Evolutionary conservation across 2,329 filamentous ascomycete species (phyloP), one percentile per base, ranked within the genome.

Genomic region (Elsinoe arachidis): DNA sequence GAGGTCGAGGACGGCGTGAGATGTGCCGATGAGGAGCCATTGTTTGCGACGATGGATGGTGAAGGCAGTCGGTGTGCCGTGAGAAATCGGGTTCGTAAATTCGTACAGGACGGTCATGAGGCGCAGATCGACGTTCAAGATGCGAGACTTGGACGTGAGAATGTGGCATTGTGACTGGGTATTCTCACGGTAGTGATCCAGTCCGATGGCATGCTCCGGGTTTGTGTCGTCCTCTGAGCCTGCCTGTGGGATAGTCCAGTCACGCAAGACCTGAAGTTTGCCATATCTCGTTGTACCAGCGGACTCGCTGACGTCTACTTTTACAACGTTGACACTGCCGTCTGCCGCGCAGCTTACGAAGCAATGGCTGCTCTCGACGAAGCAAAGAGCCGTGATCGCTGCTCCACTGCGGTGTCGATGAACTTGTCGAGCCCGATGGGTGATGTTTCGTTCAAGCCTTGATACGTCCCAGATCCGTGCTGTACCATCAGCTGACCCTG

Each of bases 381-480:
- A 97, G 64, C 89, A 91, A 19, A 99, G 72, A 12, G 88, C 85
- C 30, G 89, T 84, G 2, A 97, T 87, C 59, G 83, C 86, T 0
- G 85, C 80, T 1, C 85, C 86, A 1, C 81, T 73, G 0, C 80
- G 80, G 64, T 96, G 88, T 58, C 80, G 85, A 72, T 96, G 87
- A 0, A 88, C 95, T 67, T 95, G 88, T 19, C 92, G 81, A 26
- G 93, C 90, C 43, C 90, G 83, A 65, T 95, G 87, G 0, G 88
- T 87, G 52, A 97, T 83, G 68, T 96, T 97, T 44, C 90, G 86
- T 72, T 99, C 93, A 5, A 99, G 78, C 21, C 93, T 82, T 23
- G 84, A 85, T 23, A 90, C 87, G 72, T 99, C 93, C 93, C 93
- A 99, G 4, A 99, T 80, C 67, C 89, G 95, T 58, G 96, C 88